Evolutionary conservation across 345 rosid genomes (phyloP).

Genomic region (Luvunga scandens): DNA sequence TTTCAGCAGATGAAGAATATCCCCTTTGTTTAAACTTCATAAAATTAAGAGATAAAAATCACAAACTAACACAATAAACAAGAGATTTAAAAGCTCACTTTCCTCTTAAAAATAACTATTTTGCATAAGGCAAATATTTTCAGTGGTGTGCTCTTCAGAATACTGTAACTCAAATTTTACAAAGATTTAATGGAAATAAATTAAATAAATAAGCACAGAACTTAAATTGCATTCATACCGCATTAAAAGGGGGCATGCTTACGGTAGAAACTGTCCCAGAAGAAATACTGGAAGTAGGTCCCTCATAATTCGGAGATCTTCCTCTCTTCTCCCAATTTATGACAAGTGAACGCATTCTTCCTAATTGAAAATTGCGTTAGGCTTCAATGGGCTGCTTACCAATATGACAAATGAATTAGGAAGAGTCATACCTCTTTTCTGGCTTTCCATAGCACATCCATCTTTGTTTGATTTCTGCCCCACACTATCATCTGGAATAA

Average conservation of each 20-base stretch:
- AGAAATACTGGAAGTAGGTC: constrained; percentile 41
- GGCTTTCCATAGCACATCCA: constrained; percentile 44
- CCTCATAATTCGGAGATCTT: constrained; percentile 53
- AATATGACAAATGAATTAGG: constrained; percentile 17
- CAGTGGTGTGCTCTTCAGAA: neutral
- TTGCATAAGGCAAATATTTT: neutral
- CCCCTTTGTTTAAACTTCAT: constrained; percentile 64
- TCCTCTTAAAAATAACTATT: neutral
- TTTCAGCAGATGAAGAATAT: constrained; percentile 43
- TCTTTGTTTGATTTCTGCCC: constrained; percentile 57
- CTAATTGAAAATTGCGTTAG: constrained; percentile 34
- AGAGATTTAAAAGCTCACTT: neutral
- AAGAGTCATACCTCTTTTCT: constrained; percentile 60
- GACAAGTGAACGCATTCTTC: constrained; percentile 58
- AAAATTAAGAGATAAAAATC: neutral
- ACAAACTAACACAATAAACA: constrained; percentile 14
- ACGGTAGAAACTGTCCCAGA: constrained; percentile 39
- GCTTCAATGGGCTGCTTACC: constrained; percentile 12
- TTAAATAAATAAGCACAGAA: neutral
- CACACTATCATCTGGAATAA: constrained; percentile 59
- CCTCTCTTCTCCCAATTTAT: constrained; percentile 80
- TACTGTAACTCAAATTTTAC: neutral
- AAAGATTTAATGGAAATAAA: neutral
- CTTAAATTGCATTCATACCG: constrained; percentile 37
- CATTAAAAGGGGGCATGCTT: constrained; percentile 44